phyloP scores from a whole-genome alignment of 306 rosid species.

The Lupinus albus region DNA sequence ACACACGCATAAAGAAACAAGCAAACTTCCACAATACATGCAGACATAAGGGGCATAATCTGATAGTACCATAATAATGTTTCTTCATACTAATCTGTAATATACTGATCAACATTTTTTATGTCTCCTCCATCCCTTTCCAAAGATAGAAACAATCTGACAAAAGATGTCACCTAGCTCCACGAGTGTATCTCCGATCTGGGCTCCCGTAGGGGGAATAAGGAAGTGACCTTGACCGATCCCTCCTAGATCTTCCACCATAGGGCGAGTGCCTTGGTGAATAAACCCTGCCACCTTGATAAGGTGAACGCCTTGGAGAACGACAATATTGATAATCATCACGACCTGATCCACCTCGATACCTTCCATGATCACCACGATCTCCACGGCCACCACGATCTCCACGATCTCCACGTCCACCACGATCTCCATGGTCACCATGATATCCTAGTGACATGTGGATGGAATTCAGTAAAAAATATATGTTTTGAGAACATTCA shows the following conservation, averaged over 20 bases:
- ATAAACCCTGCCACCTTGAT: slow-evolving; percentile 76
- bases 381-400: slow-evolving; percentile 33
- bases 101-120: neutral
- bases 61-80: neutral
- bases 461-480: slow-evolving; percentile 12
- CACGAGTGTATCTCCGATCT: slow-evolving; percentile 70
- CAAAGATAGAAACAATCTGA: neutral
- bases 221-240: slow-evolving; percentile 67
- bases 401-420: slow-evolving; percentile 58
- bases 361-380: slow-evolving; percentile 55
- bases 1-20: no score
- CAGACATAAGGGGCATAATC: slow-evolving; percentile 12
- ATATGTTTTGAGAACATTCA: neutral
- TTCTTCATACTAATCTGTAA: neutral
- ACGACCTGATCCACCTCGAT: slow-evolving; percentile 79
- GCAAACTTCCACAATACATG: no score
- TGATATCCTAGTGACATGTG: slow-evolving; percentile 37
- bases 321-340: slow-evolving; percentile 74
- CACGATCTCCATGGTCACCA: slow-evolving; percentile 35
- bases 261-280: slow-evolving; percentile 78
- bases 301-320: slow-evolving; percentile 91
- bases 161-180: slow-evolving; percentile 59
- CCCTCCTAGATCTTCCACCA: slow-evolving; percentile 87
- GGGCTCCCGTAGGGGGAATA: slow-evolving; percentile 82
- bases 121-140: neutral